Percentiles rank a stretch among this genome's conserved stretches.
phyloP scores from a whole-genome alignment of 2,329 filamentous ascomycete species.

The Colletotrichum plurivorum region DNA sequence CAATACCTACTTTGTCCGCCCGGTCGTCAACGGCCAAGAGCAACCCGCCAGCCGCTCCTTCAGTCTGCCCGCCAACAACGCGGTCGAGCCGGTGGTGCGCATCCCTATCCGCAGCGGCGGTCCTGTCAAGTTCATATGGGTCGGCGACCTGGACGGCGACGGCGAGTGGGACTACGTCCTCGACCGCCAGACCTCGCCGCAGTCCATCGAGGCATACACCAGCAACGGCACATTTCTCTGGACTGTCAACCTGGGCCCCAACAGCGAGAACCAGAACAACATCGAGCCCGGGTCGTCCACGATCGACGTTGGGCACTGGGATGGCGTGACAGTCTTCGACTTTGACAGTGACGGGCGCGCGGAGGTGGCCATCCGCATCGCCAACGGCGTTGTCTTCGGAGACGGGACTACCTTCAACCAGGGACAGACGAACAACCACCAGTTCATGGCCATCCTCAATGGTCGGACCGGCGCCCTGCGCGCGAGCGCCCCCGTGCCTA shows the following conservation, averaged over 20 bases:
- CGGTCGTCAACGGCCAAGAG: slow-evolving; percentile 41
- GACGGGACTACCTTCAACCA: slow-evolving; percentile 39
- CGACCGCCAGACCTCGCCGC: slow-evolving; percentile 41
- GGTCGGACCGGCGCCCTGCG: slow-evolving; percentile 41
- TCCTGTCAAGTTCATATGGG: slow-evolving; percentile 44
- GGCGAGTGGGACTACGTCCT: slow-evolving; percentile 44
- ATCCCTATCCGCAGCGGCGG: slow-evolving; percentile 41
- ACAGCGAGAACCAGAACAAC: slow-evolving; percentile 43
- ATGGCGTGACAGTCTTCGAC: slow-evolving; percentile 45
- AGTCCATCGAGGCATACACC: slow-evolving; percentile 40
- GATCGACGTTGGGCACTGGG: slow-evolving; percentile 43
- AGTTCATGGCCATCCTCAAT: slow-evolving; percentile 44
- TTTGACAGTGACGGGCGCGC: slow-evolving; percentile 44
- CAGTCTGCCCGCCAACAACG: slow-evolving; percentile 34
- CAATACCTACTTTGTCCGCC: slow-evolving; percentile 42
- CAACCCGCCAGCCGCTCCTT: slow-evolving; percentile 37
- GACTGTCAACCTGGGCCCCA: slow-evolving; percentile 42
- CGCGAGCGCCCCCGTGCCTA: slow-evolving; percentile 20
- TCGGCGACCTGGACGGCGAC: slow-evolving; percentile 44
- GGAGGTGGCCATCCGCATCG: slow-evolving; percentile 44
- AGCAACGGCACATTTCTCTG: slow-evolving; percentile 42
- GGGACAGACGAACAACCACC: slow-evolving; percentile 33
- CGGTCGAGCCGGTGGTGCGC: slow-evolving; percentile 38
- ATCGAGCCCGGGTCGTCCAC: slow-evolving; percentile 42
- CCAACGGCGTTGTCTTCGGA: slow-evolving; percentile 43